These are phyloP conservation scores for Wilhelminamyces savonicus DNA, from an alignment of 805 yeast genomes.

Conservation along the genomic window DNA sequence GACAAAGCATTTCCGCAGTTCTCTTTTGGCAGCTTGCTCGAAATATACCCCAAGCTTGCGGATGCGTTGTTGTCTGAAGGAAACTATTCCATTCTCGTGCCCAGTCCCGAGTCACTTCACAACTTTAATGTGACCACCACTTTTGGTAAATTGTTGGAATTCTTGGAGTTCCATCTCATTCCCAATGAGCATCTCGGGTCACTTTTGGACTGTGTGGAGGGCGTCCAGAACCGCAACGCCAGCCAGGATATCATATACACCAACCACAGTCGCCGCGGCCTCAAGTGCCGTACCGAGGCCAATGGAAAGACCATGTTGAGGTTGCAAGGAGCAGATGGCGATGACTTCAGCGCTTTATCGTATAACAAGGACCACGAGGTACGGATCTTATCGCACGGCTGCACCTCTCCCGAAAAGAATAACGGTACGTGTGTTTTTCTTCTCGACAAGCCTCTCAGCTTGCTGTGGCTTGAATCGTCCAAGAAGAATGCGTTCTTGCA, in stretches of 20 bases:
- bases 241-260: slow-evolving; percentile 8
- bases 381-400: slow-evolving; percentile 54
- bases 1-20: slow-evolving; percentile 20
- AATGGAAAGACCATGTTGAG: slow-evolving; percentile 8
- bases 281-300: slow-evolving; percentile 6
- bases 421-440: slow-evolving; percentile 49
- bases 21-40: slow-evolving; percentile 42
- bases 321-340: slow-evolving; percentile 1
- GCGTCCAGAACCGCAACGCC: slow-evolving; percentile 3
- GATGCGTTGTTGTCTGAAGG: slow-evolving; percentile 24
- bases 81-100: slow-evolving; percentile 61
- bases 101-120: slow-evolving; percentile 52
- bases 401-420: slow-evolving; percentile 31
- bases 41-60: slow-evolving; percentile 34
- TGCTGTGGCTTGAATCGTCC: slow-evolving; percentile 51
- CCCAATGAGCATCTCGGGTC: slow-evolving; percentile 47
- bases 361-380: slow-evolving; percentile 53
- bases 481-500: slow-evolving; percentile 40
- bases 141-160: slow-evolving; percentile 40
- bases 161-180: slow-evolving; percentile 64
- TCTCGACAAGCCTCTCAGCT: slow-evolving; percentile 61
- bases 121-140: slow-evolving; percentile 44
- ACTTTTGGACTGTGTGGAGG: slow-evolving; percentile 42
- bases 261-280: slow-evolving; percentile 6
- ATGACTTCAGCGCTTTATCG: slow-evolving; percentile 8